Percentiles rank a stretch among this genome's conserved stretches.
Conservation (phyloP, 495 filamentous ascomycete species). For the Opeltia flavorubescens region DNA sequence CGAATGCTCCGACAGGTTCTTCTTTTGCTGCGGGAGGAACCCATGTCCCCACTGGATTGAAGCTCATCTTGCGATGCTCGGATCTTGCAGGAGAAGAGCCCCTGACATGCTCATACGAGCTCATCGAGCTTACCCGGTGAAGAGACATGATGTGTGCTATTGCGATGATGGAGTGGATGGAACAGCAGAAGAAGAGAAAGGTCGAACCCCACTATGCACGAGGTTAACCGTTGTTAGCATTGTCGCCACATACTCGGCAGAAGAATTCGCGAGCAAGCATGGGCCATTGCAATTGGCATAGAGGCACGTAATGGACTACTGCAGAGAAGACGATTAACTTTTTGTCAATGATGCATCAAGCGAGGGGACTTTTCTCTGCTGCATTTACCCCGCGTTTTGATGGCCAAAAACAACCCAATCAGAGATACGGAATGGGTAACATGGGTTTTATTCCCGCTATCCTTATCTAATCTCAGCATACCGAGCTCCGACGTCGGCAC, state of each 20-base stretch:
- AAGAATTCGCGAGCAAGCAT: not conserved
- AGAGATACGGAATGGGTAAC: no score
- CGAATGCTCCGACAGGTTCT: constrained; percentile 30
- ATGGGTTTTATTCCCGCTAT: no score
- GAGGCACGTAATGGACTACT: no score
- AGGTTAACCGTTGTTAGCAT: not conserved
- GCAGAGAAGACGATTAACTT: no score
- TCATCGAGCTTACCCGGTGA: constrained; percentile 16
- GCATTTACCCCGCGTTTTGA: no score
- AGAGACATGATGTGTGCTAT: constrained; percentile 12
- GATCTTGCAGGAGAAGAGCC: constrained; percentile 15
- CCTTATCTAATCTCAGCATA: no score
- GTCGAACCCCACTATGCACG: not conserved
- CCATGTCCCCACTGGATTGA: constrained; percentile 12
- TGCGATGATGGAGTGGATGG: not conserved
- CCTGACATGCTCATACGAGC: constrained; percentile 17
- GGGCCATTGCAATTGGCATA: no score
- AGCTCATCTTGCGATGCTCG: constrained; percentile 17
- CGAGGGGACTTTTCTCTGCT: no score
- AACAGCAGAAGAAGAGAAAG: not conserved
- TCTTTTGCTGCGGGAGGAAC: constrained; percentile 10
- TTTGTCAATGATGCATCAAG: no score
- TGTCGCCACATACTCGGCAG: not conserved
- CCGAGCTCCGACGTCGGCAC: no score
- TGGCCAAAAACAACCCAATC: no score